Base-by-base conservation (phyloP, 2,329 filamentous ascomycete species). In the Cordyceps farinosa region DNA sequence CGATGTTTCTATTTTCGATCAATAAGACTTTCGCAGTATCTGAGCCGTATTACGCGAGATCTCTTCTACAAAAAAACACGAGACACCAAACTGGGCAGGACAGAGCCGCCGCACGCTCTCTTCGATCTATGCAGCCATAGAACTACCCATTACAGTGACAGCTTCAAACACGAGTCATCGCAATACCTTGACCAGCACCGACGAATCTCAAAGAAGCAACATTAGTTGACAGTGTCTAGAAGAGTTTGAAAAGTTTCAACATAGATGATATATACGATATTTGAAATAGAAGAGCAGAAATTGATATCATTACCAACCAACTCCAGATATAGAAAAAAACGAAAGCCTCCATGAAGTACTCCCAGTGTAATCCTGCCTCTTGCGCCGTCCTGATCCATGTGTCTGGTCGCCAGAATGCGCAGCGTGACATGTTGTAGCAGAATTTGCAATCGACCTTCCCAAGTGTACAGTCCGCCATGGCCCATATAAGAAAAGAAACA, bases 401-500 rank as follows among this genome's bases (percentile, higher is more conserved):
- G 34, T 34, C 30, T 57, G 50, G 13, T 53, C 44, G 58, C 44
- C 62, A 61, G 36, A 51, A 36, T 48, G 34, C 29, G 50, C 32
- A 48, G 30, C 50, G 15, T n/a, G 58, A 44, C 48, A 53, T 36
- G 36, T 36, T 29, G 29, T 29, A 34, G 51, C 59, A 55, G 22
- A 38, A 48, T 51, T 60, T 27, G 34, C 34, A 60, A 1, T 5
- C 9, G 32, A 53, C 27, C 30, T 30, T 44, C 27, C 47, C 47
- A 34, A 52, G 30, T 50, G 47, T 53, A 53, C 38, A 53, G 8
- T 15, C 58, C 38, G 29, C 30, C 32, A 50, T 61, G 10, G 48
- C 38, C 58, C 45, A 42, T n/a, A 50, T 58, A 45, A 61, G 36
- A 36, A 64, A 65, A 45, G 65, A 52, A 63, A 61, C 13, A 48